A percentile compares a stretch with the other conserved stretches of the same genome.
These are phyloP conservation scores for Umbelopsis sp. DNA, from an alignment of 192 early-diverging fungal genomes.

Conservation along the genomic window DNA sequence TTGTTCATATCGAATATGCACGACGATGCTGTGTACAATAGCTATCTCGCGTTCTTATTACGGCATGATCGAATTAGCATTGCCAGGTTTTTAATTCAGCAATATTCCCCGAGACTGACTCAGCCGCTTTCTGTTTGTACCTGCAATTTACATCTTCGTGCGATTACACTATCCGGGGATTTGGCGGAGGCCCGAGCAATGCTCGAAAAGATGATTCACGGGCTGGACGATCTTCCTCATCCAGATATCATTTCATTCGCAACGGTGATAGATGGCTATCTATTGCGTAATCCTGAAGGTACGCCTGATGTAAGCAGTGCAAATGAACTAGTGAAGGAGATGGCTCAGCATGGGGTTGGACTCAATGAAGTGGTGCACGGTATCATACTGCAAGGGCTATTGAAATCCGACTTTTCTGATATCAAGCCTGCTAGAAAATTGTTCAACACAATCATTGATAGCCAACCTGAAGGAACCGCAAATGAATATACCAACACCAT, in stretches of 20 bases:
- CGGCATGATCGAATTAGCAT: constrained; percentile 13
- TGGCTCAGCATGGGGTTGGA: constrained; percentile 13
- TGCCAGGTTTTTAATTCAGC: neutral
- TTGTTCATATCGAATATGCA: neutral
- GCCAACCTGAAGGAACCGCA: neutral
- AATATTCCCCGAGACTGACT: neutral
- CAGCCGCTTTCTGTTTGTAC: constrained; percentile 17
- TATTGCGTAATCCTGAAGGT: constrained; percentile 14
- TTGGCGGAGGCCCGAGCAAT: constrained; percentile 21
- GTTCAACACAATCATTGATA: constrained; percentile 20
- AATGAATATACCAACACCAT: neutral
- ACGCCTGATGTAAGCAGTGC: neutral
- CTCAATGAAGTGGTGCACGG: constrained; percentile 21
- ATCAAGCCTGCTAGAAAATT: constrained; percentile 2
- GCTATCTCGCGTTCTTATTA: constrained; percentile 4
- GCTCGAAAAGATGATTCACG: constrained; percentile 22
- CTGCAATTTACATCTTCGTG: constrained; percentile 33
- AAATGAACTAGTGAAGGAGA: constrained; percentile 15
- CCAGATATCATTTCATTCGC: constrained; percentile 36
- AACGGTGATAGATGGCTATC: constrained; percentile 30
- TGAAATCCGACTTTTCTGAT: constrained; percentile 12
- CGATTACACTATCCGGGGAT: constrained; percentile 15
- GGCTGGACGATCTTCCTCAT: constrained; percentile 18
- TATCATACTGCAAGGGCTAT: constrained; percentile 30
- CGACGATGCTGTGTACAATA: constrained; percentile 11